A percentile compares a stretch with the other conserved stretches of the same genome.
Conservation (phyloP, 495 filamentous ascomycete species). For the Penicillium angulare region DNA sequence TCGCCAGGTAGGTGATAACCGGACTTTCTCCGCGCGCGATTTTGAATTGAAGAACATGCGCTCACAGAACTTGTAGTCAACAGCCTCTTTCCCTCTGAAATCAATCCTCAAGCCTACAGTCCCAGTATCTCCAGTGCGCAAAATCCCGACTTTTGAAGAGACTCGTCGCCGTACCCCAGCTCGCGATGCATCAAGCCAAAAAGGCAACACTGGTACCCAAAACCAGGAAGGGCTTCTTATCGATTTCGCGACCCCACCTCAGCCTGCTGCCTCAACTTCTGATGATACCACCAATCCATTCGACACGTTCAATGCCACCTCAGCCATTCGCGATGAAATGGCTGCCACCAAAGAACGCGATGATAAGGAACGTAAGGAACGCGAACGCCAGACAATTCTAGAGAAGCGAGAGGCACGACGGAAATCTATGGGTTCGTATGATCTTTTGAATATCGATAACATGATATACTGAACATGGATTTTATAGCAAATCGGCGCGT, state of each 20-base stretch:
- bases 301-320: constrained; percentile 53
- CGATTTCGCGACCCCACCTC: constrained; percentile 47
- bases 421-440: constrained; percentile 68
- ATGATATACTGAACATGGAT: background rate
- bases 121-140: constrained; percentile 62
- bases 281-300: constrained; percentile 55
- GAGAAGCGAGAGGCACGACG: constrained; percentile 80
- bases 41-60: constrained; percentile 3
- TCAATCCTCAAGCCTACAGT: constrained; percentile 88
- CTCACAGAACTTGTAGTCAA: constrained; percentile 39
- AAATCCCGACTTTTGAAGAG: constrained; percentile 50
- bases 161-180: constrained; percentile 42
- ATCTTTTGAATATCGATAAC: background rate
- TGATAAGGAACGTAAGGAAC: constrained; percentile 62
- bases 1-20: constrained; percentile 59
- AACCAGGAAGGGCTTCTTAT: constrained; percentile 41
- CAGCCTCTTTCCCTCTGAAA: constrained; percentile 56
- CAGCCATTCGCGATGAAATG: constrained; percentile 62
- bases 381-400: constrained; percentile 65
- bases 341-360: constrained; percentile 71
- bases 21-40: constrained; percentile 1
- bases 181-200: constrained; percentile 26
- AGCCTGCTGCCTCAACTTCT: constrained; percentile 23
- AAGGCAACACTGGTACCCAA: constrained; percentile 10
- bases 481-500: constrained; percentile 78